Evolutionary conservation across 805 yeast genomes (phyloP).

Genomic region (Kurtzmaniella cleridarum): DNA sequence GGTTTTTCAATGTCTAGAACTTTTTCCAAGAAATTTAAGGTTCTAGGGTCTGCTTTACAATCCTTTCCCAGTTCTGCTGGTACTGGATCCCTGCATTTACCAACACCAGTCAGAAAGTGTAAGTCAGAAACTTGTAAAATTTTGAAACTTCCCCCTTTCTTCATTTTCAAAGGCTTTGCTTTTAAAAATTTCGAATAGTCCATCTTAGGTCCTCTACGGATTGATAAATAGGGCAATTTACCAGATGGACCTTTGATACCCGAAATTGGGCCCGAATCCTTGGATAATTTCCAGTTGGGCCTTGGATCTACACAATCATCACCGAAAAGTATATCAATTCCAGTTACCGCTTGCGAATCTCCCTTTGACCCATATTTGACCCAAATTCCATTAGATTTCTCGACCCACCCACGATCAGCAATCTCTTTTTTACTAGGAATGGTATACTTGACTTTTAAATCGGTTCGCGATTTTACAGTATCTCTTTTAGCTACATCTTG

Average conservation of each 20-base stretch:
- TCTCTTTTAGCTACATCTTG: slow-evolving; percentile 6
- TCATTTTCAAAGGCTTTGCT: slow-evolving; percentile 28
- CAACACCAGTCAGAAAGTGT: slow-evolving; percentile 82
- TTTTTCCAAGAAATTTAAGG: slow-evolving; percentile 52
- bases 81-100: slow-evolving; percentile 69
- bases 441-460: slow-evolving; percentile 11
- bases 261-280: slow-evolving; percentile 13
- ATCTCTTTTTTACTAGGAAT: slow-evolving; percentile 35
- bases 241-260: slow-evolving; percentile 16
- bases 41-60: slow-evolving; percentile 78
- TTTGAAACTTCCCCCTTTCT: slow-evolving; percentile 52
- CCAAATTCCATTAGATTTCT: slow-evolving; percentile 53
- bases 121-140: slow-evolving; percentile 87
- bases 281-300: slow-evolving; percentile 53
- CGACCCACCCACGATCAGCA: slow-evolving; percentile 41
- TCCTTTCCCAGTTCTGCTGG: slow-evolving; percentile 43
- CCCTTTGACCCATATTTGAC: slow-evolving; percentile 42
- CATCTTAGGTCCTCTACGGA: slow-evolving; percentile 29
- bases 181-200: slow-evolving; percentile 21
- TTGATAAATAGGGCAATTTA: slow-evolving; percentile 23
- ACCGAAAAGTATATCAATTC: slow-evolving; percentile 68
- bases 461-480: slow-evolving; percentile 15
- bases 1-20: slow-evolving; percentile 76
- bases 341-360: slow-evolving; percentile 41
- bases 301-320: slow-evolving; percentile 72